Conservation (phyloP, 495 filamentous ascomycete genomes). For the Neurospora sp. region DNA sequence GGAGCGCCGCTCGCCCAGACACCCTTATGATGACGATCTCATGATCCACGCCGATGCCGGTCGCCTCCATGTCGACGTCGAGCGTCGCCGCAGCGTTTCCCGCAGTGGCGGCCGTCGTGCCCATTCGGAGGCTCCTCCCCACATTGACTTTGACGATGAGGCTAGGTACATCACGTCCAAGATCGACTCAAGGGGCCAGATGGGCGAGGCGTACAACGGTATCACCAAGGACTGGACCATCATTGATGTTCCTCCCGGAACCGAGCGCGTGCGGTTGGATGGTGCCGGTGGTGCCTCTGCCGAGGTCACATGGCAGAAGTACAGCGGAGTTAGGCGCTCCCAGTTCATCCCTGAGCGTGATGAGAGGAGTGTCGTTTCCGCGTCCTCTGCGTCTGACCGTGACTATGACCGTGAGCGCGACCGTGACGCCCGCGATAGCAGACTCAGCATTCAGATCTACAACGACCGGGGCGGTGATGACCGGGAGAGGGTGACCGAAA, state of each 20-base stretch:
- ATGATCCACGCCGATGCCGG: slow-evolving; percentile 44
- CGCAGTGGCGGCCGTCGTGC: slow-evolving; percentile 23
- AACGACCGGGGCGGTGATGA: slow-evolving; percentile 29
- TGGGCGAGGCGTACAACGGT: slow-evolving; percentile 58
- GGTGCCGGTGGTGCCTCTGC: slow-evolving; percentile 55
- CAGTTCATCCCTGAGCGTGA: slow-evolving; percentile 51
- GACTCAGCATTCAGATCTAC: slow-evolving; percentile 35
- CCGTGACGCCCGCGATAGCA: slow-evolving; percentile 16
- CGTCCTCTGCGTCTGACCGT: slow-evolving; percentile 21
- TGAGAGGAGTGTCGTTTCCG: slow-evolving; percentile 13
- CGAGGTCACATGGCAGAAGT: slow-evolving; percentile 65
- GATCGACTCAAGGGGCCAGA: slow-evolving; percentile 46
- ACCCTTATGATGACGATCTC: slow-evolving; percentile 29
- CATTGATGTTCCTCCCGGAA: slow-evolving; percentile 72
- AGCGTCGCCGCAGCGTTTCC: slow-evolving; percentile 25
- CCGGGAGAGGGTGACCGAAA: slow-evolving; percentile 35
- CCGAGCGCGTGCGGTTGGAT: slow-evolving; percentile 64
- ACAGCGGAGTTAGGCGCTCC: slow-evolving; percentile 62
- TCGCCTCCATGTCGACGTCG: slow-evolving; percentile 46
- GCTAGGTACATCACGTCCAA: slow-evolving; percentile 56
- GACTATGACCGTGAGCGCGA: slow-evolving; percentile 23
- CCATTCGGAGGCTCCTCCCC: slow-evolving; percentile 37
- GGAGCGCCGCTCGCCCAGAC: slow-evolving; percentile 23
- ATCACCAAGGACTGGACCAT: slow-evolving; percentile 64
- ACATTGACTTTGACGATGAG: slow-evolving; percentile 41